Evolutionary conservation across 164 flowering plant genomes (phyloP), one percentile per base, ranked within the genome.

Genomic region (Umbellularia californica): DNA sequence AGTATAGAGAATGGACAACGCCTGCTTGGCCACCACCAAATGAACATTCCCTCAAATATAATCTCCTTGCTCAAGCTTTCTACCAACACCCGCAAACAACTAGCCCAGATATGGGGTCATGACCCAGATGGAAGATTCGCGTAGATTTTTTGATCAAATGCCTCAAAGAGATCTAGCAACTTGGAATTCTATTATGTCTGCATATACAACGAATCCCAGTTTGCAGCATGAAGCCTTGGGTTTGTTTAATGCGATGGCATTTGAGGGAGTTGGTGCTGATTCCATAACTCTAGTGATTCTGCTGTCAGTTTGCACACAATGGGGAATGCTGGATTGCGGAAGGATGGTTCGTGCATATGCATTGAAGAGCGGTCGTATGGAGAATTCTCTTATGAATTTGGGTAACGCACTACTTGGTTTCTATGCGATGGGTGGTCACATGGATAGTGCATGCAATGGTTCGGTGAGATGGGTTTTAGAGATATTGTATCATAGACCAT

Each of bases 121-220:
- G 3, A 60, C 17, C 12, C 62, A 64, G 0, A 4, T 73, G 1
- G 50, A 60, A 1, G 76, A 77, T 71, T 77, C 84, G 15, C 76
- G 82, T 12, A 62, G 24, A 14, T 2, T 81, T 72, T 83, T 81
- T 51, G 79, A 76, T 60, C 28, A 15, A 35, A 81, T 79, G 81
- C 47, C 72, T 63, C 52, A 62, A 1, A 79, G 70, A 76, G 82
- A 79, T 50, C 5, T 76, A 13, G 82, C 20, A 10, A 79, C 80
- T 50, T 81, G 86, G 86, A 83, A 81, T 58, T 75, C 81, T 1
- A 20, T 79, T 15, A n/a, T 81, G 33, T 70, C 69, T 6, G 67
- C 33, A 20, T 76, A 78, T 70, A 69, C 35, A 50, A 50, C 13
- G 23, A 19, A 3, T 68, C 22, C 58, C 33, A 68, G 27, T 52